These are phyloP conservation scores for Athelia psychrophila DNA, from an alignment of 1,284 basidiomycete species.

Conservation along the genomic window DNA sequence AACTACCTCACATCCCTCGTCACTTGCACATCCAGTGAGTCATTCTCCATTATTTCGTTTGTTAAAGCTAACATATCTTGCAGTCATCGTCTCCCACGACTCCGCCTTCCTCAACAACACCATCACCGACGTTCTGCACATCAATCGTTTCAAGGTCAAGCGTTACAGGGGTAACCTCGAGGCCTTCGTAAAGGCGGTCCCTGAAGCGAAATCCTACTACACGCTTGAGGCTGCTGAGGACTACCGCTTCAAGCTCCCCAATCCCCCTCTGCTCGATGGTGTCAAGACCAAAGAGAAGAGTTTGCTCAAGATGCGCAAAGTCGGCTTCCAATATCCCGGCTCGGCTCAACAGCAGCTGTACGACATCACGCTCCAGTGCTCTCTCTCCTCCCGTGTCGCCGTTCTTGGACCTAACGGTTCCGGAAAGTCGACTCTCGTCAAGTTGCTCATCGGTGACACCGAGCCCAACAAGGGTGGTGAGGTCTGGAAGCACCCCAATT, in stretches of 20 bases:
- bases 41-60: constrained; percentile 14
- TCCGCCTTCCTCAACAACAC: constrained; percentile 98
- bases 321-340: constrained; percentile 94
- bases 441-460: constrained; percentile 96
- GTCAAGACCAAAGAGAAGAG: constrained; percentile 99
- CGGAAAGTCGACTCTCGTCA: constrained; percentile 98
- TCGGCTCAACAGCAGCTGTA: constrained; percentile 86
- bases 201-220: constrained; percentile 98
- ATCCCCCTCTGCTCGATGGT: constrained; percentile 95
- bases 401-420: constrained; percentile 97
- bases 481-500: constrained; percentile 98
- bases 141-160: constrained; percentile 99
- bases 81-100: constrained; percentile 97
- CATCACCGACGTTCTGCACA: constrained; percentile 97
- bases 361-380: constrained; percentile 90
- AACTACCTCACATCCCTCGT: constrained; percentile 89
- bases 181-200: constrained; percentile 90
- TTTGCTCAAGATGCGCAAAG: constrained; percentile 96
- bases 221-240: constrained; percentile 92
- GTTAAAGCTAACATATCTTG: constrained; percentile 9
- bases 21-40: constrained; percentile 88
- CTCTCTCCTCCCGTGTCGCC: constrained; percentile 95
- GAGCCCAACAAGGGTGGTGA: constrained; percentile 96
- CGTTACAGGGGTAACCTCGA: constrained; percentile 98
- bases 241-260: constrained; percentile 96